Conservation (phyloP, 176 grass and related monocot species). For the Thalia dealbata region DNA sequence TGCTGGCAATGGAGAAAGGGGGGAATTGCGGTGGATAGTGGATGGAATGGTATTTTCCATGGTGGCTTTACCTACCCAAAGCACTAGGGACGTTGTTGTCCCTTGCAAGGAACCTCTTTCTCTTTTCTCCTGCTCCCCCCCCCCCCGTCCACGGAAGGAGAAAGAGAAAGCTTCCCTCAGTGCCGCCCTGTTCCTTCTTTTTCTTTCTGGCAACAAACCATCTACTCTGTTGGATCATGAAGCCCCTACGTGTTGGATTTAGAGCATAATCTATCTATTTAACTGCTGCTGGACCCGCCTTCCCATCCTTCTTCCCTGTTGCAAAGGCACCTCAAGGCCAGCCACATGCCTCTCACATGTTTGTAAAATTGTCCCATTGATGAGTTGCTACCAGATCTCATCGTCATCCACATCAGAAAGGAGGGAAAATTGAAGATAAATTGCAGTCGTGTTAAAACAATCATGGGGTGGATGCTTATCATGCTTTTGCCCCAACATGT, state of each 20-base stretch:
- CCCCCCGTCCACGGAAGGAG: background rate
- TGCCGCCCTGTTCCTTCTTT: background rate
- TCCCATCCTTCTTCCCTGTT: too few relatives aligned
- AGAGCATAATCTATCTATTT: background rate
- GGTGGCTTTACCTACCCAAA: background rate
- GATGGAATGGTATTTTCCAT: background rate
- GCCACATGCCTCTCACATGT: too few relatives aligned
- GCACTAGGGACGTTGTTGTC: background rate
- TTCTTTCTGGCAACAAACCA: background rate
- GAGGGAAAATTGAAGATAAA: too few relatives aligned
- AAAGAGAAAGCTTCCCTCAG: background rate
- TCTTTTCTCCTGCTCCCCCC: background rate
- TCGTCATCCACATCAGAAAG: too few relatives aligned
- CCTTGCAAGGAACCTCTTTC: conserved; percentile 1
- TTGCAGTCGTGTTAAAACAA: too few relatives aligned
- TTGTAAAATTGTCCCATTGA: too few relatives aligned
- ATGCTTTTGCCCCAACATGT: too few relatives aligned
- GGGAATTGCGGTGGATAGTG: background rate
- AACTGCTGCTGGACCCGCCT: too few relatives aligned
- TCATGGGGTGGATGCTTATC: too few relatives aligned
- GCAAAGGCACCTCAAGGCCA: too few relatives aligned
- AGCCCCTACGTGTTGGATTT: background rate
- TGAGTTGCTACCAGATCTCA: too few relatives aligned
- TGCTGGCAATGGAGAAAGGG: too few relatives aligned
- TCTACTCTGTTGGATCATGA: conserved; percentile 1